Evolutionary conservation across 1,284 basidiomycete species (phyloP).

Genomic region (Rhizoctonia solani): DNA sequence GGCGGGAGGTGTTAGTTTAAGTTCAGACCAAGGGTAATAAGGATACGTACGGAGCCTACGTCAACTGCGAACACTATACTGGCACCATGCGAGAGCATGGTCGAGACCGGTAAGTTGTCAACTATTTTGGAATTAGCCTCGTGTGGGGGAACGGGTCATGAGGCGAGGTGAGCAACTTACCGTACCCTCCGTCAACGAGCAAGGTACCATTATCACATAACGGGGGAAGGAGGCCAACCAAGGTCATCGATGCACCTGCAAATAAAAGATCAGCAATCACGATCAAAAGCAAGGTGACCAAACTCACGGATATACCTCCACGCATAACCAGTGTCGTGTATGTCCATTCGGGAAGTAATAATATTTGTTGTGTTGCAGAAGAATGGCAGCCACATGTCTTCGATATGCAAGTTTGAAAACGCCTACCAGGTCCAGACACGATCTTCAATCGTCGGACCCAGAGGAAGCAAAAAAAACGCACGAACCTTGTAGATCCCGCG

Average conservation of each 20-base stretch:
- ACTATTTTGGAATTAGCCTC: conserved; percentile 57
- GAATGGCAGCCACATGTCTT: conserved; percentile 97
- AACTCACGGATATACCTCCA: conserved; percentile 80
- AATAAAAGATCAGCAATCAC: conserved; percentile 39
- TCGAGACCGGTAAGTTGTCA: conserved; percentile 88
- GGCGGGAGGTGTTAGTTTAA: conserved; percentile 7
- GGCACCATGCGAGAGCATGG: conserved; percentile 92
- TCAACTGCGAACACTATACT: conserved; percentile 94
- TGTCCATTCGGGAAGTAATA: conserved; percentile 94
- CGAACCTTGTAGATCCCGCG: conserved; percentile 77
- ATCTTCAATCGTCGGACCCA: neutral
- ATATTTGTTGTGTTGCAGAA: conserved; percentile 99
- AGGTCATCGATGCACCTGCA: conserved; percentile 93
- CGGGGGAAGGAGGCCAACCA: conserved; percentile 93
- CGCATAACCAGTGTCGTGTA: conserved; percentile 95
- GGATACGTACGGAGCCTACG: conserved; percentile 79
- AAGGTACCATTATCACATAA: conserved; percentile 93
- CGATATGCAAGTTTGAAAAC: conserved; percentile 51
- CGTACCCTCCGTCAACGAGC: conserved; percentile 93
- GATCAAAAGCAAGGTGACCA: neutral
- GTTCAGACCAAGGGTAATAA: neutral
- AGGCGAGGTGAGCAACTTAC: conserved; percentile 52
- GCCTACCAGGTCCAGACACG: conserved; percentile 76
- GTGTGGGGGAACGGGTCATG: neutral
- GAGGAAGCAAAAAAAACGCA: neutral